Conservation (phyloP, 352 stramenopile genomes). For the Pythium brachiatum region DNA sequence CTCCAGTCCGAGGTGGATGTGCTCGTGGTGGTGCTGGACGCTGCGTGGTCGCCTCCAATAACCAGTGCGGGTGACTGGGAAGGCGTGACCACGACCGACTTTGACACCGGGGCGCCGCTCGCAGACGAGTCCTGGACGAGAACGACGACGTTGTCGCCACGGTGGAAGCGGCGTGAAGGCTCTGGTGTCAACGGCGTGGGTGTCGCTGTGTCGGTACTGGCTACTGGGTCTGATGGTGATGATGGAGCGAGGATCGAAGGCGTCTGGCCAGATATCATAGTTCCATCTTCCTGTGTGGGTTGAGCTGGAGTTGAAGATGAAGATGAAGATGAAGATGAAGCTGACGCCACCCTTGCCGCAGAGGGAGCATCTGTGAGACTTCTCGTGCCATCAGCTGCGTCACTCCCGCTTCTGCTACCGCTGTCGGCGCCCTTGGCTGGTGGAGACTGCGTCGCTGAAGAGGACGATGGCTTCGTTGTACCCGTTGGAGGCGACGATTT, state of each 20-base stretch:
- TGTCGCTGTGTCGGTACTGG: background rate
- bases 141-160: background rate
- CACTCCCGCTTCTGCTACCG: background rate
- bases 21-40: background rate
- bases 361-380: background rate
- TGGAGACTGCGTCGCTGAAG: background rate
- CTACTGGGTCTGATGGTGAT: background rate
- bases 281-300: background rate
- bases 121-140: background rate
- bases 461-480: background rate
- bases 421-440: background rate
- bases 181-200: background rate
- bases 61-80: background rate
- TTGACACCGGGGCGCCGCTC: background rate
- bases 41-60: background rate
- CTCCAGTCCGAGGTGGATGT: background rate
- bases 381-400: background rate
- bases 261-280: background rate
- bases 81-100: background rate
- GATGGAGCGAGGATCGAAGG: background rate
- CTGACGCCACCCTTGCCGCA: background rate
- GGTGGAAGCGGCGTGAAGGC: background rate
- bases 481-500: background rate
- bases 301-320: background rate
- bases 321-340: background rate